Percentiles rank a stretch among this genome's conserved stretches.
Evolutionary conservation across 2,329 filamentous ascomycete species (phyloP).

Genomic region (Phyllosticta citriasiana): DNA sequence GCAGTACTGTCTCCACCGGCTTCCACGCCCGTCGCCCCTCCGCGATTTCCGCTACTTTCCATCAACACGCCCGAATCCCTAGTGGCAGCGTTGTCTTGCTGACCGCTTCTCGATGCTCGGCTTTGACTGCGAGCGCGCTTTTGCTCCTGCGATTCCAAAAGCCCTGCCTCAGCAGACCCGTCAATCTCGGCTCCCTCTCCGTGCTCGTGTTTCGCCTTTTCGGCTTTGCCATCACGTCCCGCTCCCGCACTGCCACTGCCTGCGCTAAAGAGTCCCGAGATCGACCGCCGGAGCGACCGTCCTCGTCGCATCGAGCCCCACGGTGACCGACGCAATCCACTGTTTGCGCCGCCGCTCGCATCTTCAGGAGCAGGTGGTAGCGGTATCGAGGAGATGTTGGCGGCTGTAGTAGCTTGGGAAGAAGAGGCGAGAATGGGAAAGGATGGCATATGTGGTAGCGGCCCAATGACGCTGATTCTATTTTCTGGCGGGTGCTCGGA

Average conservation of each 20-base stretch:
- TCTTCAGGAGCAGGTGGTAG: background rate
- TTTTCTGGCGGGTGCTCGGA: background rate
- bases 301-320: background rate
- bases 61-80: background rate
- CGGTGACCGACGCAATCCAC: background rate
- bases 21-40: background rate
- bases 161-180: background rate
- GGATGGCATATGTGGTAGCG: background rate
- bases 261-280: background rate
- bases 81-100: background rate
- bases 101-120: background rate
- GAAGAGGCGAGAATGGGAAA: background rate
- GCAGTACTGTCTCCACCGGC: background rate
- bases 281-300: background rate
- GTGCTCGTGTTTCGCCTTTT: background rate
- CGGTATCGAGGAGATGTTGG: background rate
- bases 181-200: background rate
- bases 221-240: background rate
- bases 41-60: background rate
- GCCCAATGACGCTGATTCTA: background rate
- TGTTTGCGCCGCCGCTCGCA: background rate
- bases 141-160: background rate
- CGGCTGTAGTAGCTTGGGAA: background rate
- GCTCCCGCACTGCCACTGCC: background rate
- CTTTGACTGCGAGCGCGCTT: background rate